A percentile compares a stretch with the other conserved stretches of the same genome.
Evolutionary conservation across 177 flowering plant genomes (phyloP).

Genomic region (Tripterygium wilfordii): DNA sequence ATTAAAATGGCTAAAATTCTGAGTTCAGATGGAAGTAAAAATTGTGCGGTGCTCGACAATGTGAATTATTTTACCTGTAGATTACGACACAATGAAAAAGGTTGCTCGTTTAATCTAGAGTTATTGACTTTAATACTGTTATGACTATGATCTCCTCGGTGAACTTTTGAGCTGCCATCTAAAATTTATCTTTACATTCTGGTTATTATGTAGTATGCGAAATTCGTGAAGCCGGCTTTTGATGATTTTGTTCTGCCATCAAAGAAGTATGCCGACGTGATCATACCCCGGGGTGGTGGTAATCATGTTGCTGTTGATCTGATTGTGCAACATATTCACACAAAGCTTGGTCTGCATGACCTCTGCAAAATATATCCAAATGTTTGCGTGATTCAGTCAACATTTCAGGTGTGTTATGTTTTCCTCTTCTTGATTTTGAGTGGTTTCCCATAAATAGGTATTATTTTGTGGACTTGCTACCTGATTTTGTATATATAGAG

Average conservation of each 20-base stretch:
- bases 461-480: too few species aligned
- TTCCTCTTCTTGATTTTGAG: neutral
- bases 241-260: constrained; percentile 98
- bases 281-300: constrained; percentile 98
- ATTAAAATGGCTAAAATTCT: too few species aligned
- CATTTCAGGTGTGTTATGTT: constrained; percentile 72
- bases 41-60: too few species aligned
- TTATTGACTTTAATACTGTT: too few species aligned
- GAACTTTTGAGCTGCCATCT: too few species aligned
- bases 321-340: constrained; percentile 93
- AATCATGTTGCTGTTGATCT: constrained; percentile 97
- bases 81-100: too few species aligned
- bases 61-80: too few species aligned
- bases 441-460: neutral
- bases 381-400: constrained; percentile 85
- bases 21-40: too few species aligned
- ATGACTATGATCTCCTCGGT: too few species aligned
- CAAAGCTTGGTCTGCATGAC: constrained; percentile 98
- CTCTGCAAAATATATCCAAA: constrained; percentile 91
- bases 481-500: too few species aligned
- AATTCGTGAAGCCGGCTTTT: constrained; percentile 99
- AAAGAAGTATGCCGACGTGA: constrained; percentile 98
- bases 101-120: too few species aligned
- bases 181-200: too few species aligned
- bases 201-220: constrained; percentile 79